Evolutionary conservation across 306 rosid species (phyloP), one percentile per base, ranked within the genome.

Genomic region (Potentilla sterilis): DNA sequence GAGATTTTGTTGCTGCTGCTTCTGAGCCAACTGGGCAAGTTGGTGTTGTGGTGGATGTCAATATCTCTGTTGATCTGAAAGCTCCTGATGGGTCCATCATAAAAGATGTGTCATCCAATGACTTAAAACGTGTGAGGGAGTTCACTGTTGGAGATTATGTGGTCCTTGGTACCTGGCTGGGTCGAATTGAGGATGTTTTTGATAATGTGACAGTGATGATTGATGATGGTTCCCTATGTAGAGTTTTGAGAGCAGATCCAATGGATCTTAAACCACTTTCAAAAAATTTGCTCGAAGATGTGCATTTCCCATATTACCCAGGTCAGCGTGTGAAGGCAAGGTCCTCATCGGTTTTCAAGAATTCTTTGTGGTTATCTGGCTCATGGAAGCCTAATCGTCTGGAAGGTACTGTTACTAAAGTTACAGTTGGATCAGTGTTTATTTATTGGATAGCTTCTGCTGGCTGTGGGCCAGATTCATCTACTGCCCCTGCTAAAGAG

Each of bases 391-490:
- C 97, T 72, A 92, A 83, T 77, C 88, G 98, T 72, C 80, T 92
- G 87, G 97, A 96, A 88, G 99, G 99, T 52, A 96, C 97, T 22
- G 91, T 96, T 34, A 89, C 96, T 63, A 90, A 90, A 84, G 99
- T 96, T 79, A 84, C 93, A 22, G 99, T 96, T 62, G 98, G 93
- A 37, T 96, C 99, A 47, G 98, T 90, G 75, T 96, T 88, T 79
- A 84, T 96, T 82, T 90, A 92, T 75, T 96, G 99, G 99, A 92
- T 92, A 85, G 92, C 99, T 58, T 96, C 99, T 84, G 98, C 99
- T 69, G 97, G 98, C 75, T 89, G 90, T 85, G 99, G 99, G 61
- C 93, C 96, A 57, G 92, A 90, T 75, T 92, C 98, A 85, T 92
- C 98, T 64, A 90, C 89, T 61, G 55, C 98, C 78, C 99, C 99